These are phyloP conservation scores for Alternaria infectoria DNA, from an alignment of 2,329 filamentous ascomycete species.

Conservation along the genomic window DNA sequence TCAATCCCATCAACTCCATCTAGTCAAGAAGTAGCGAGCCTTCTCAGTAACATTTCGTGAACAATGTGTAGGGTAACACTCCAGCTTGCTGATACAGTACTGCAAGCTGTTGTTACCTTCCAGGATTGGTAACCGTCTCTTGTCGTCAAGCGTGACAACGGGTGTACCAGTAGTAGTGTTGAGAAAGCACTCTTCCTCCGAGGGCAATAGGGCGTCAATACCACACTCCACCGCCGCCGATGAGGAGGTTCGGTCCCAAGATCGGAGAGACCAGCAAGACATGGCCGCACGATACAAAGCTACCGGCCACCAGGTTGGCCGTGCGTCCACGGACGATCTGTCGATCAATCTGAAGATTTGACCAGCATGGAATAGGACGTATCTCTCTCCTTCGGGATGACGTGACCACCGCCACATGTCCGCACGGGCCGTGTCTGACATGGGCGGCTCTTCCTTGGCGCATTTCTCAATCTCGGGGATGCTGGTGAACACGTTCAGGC, in stretches of 20 bases:
- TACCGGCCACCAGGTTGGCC: constrained; percentile 9
- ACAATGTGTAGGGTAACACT: neutral
- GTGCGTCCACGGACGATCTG: neutral
- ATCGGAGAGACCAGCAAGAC: constrained; percentile 9
- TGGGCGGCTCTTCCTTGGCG: constrained; percentile 5
- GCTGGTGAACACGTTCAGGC: constrained; percentile 12
- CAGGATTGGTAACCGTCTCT: neutral
- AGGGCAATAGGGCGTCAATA: constrained; percentile 1
- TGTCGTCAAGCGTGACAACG: neutral
- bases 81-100: constrained; percentile 7
- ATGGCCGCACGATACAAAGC: constrained; percentile 8
- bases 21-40: neutral
- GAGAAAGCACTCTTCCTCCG: constrained; percentile 2
- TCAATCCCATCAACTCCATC: constrained; percentile 4
- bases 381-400: constrained; percentile 8
- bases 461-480: constrained; percentile 11
- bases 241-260: neutral
- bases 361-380: constrained; percentile 9
- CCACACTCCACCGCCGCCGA: neutral
- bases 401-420: constrained; percentile 7
- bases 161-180: constrained; percentile 1
- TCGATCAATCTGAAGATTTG: constrained; percentile 11
- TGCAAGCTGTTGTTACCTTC: neutral
- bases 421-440: neutral
- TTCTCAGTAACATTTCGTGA: neutral